Evolutionary conservation across 2,329 filamentous ascomycete genomes (phyloP), one percentile per base, ranked within the genome.

Genomic region (Trichoderma atroviride): DNA sequence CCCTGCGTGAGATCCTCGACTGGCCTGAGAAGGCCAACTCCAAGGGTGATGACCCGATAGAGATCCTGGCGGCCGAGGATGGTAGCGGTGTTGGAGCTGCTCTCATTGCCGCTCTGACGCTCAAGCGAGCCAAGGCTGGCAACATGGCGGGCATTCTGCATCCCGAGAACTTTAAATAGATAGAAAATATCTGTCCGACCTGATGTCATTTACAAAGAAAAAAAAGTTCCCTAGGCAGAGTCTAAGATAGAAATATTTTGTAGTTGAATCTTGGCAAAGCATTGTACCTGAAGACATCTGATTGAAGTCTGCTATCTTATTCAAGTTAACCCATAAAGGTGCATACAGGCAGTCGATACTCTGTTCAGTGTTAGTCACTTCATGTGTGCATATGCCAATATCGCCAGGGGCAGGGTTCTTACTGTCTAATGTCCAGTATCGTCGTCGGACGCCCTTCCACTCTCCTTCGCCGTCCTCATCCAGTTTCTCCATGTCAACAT

Each of bases 71-170:
- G 58, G 94, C 96, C 71, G 96, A 99, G 83, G 96, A 99, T 79
- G 96, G 96, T 73, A 95, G 91, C 73, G 96, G 95, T 87, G 96
- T 98, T n/a, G 95, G 95, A 74, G 96, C 95, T 56, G 96, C 96
- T 5, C 83, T 99, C 71, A 98, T 99, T 84, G 96, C 96, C 9
- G 89, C 89, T 14, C 77, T 91, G 77, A 91, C 89, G 16, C 80
- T 90, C 72, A 87, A 91, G 85, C 82, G 89, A 65, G 87, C 90
- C 71, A 83, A 87, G 77, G 83, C 85, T 62, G 89, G 89, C 65
- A 91, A 90, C 75, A 72, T 89, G 78, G 84, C 87, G 16, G 89
- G 89, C 76, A 88, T 91, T 72, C 79, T 89, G 75, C 87, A 90
- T 77, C 87, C 86, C 1, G 88, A 90, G 79, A 88, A 90, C 78